Evolutionary conservation across 306 rosid species (phyloP).

Genomic region (Sophora flavescens): DNA sequence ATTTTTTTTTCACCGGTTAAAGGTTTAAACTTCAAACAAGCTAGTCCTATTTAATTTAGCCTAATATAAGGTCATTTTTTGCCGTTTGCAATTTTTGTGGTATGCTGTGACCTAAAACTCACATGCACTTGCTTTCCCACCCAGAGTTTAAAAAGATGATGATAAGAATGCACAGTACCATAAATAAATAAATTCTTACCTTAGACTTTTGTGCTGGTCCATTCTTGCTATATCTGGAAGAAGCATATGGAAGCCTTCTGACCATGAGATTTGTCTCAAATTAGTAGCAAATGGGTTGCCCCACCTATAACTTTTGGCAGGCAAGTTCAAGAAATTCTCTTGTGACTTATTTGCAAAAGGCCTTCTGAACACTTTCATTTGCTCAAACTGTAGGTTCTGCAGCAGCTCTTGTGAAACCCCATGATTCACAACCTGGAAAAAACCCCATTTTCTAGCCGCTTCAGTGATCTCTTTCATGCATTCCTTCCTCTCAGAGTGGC

Average conservation of each 20-base stretch:
- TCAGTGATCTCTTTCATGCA: slow-evolving; percentile 61
- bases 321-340: slow-evolving; percentile 50
- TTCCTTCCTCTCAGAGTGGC: slow-evolving; percentile 47
- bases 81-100: not conserved
- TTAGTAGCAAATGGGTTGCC: slow-evolving; percentile 68
- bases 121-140: not conserved
- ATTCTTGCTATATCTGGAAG: slow-evolving; percentile 53
- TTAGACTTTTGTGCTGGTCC: slow-evolving; percentile 51
- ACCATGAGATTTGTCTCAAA: slow-evolving; percentile 66
- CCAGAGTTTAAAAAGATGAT: not conserved
- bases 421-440: slow-evolving; percentile 78
- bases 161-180: not conserved
- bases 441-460: slow-evolving; percentile 75
- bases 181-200: slow-evolving; percentile 44
- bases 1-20: no score
- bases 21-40: not conserved
- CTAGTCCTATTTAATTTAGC: not conserved
- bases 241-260: slow-evolving; percentile 73
- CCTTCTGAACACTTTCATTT: slow-evolving; percentile 53
- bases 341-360: slow-evolving; percentile 57
- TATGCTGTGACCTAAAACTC: not conserved
- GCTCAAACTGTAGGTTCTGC: slow-evolving; percentile 53
- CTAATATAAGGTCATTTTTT: not conserved
- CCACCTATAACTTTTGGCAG: slow-evolving; percentile 66
- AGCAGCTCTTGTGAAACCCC: slow-evolving; percentile 60